Conservation (phyloP, 805 yeast genomes). For the Zygosaccharomyces rouxii region DNA sequence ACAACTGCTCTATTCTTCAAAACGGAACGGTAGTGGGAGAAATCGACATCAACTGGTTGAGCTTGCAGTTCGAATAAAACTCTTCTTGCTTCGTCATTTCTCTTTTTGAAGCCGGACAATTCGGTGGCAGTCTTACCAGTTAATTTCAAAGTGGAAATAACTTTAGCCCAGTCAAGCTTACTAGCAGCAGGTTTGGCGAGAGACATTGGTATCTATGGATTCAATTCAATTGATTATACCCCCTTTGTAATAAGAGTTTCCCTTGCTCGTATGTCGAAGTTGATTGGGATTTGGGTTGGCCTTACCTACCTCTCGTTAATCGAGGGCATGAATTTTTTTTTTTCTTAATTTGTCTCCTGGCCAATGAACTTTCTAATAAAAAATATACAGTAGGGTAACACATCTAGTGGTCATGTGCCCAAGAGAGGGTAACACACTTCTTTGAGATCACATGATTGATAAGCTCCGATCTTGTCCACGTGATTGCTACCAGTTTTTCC, state of each 20-base stretch:
- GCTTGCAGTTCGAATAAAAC: conserved; percentile 62
- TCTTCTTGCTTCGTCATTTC: conserved; percentile 96
- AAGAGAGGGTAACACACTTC: not conserved
- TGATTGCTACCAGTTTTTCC: not conserved
- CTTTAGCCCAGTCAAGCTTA: conserved; percentile 93
- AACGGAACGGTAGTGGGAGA: conserved; percentile 68
- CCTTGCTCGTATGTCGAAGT: not conserved
- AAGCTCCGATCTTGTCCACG: no score
- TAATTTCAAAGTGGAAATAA: conserved; percentile 81
- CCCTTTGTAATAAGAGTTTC: not conserved
- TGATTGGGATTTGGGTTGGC: not conserved
- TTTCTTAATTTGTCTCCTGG: not conserved
- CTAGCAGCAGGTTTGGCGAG: conserved; percentile 56
- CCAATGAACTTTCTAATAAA: not conserved
- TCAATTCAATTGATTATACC: not conserved
- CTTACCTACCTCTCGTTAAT: not conserved
- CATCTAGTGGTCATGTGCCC: not conserved
- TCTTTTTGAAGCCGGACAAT: conserved; percentile 90
- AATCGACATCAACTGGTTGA: conserved; percentile 78
- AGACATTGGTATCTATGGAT: conserved; percentile 23
- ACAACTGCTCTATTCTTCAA: conserved; percentile 80
- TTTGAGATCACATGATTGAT: no score
- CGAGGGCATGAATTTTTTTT: no score
- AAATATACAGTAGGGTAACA: not conserved
- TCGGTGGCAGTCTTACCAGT: conserved; percentile 89